Evolutionary conservation across 2,329 filamentous ascomycete genomes (phyloP).

Genomic region (Verticillium zaregamsianum): DNA sequence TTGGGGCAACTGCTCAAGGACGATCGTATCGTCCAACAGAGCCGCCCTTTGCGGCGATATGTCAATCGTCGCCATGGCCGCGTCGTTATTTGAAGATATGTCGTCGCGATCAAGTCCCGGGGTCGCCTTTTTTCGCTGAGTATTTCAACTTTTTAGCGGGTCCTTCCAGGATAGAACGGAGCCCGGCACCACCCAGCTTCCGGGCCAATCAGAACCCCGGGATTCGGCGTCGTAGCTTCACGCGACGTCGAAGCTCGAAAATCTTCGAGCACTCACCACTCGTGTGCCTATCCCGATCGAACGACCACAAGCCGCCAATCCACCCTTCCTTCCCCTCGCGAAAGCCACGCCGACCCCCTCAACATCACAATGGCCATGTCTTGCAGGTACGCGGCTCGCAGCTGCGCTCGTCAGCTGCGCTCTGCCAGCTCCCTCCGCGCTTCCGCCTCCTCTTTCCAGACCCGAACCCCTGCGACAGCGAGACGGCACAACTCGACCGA

Average conservation of each 20-base stretch:
- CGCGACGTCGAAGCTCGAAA: constrained; percentile 31
- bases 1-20: constrained; percentile 58
- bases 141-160: constrained; percentile 28
- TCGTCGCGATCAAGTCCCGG: constrained; percentile 7
- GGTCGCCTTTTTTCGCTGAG: constrained; percentile 15
- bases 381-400: constrained; percentile 59
- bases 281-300: constrained; percentile 3
- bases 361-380: constrained; percentile 54
- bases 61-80: constrained; percentile 51
- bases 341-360: constrained; percentile 1
- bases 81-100: constrained; percentile 12
- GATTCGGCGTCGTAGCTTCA: constrained; percentile 14
- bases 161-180: constrained; percentile 20
- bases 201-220: constrained; percentile 27
- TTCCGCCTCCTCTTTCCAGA: constrained; percentile 41
- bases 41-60: constrained; percentile 50
- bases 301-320: background rate
- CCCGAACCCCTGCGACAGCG: constrained; percentile 42
- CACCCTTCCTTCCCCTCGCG: constrained; percentile 1
- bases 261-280: constrained; percentile 26
- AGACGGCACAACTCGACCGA: constrained; percentile 89
- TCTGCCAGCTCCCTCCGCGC: constrained; percentile 40
- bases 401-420: constrained; percentile 60
- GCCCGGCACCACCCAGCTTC: constrained; percentile 27
- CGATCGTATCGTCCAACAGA: constrained; percentile 49